Percentiles rank a stretch among this genome's conserved stretches.
These are phyloP conservation scores for Tetrastigma voinierianum DNA, from an alignment of 164 flowering plant genomes.

Conservation along the genomic window DNA sequence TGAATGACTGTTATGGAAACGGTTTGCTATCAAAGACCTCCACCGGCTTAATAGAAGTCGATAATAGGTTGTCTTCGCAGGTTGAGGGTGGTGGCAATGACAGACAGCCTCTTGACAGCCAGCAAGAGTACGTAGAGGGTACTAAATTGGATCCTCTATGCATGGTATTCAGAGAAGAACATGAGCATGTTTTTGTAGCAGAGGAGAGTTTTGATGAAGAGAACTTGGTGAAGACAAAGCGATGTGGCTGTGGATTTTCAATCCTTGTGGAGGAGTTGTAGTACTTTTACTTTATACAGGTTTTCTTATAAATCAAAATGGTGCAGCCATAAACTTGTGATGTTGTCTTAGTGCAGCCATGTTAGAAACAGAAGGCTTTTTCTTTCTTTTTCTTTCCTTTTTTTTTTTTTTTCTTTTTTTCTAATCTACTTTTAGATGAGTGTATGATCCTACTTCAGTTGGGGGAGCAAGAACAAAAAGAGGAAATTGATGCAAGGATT, in stretches of 20 bases:
- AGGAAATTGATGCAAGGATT: too few relatives aligned
- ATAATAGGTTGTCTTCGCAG: slow-evolving; percentile 2
- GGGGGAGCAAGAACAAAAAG: too few relatives aligned
- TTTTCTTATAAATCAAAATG: not conserved
- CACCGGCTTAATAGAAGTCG: slow-evolving; percentile 6
- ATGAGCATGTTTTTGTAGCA: slow-evolving; percentile 68
- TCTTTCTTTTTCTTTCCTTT: too few relatives aligned
- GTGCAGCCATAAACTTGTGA: too few relatives aligned
- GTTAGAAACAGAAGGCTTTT: too few relatives aligned
- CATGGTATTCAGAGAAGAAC: slow-evolving; percentile 29
- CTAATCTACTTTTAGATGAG: too few relatives aligned
- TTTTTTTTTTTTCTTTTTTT: too few relatives aligned
- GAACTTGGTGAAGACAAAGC: slow-evolving; percentile 48
- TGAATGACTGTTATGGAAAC: slow-evolving; percentile 52
- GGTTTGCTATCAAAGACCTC: slow-evolving; percentile 20
- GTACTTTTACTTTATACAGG: slow-evolving; percentile 1
- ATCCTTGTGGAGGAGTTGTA: slow-evolving; percentile 81
- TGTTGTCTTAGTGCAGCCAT: too few relatives aligned
- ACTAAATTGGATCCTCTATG: slow-evolving; percentile 7
- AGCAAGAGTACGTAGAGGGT: slow-evolving; percentile 13
- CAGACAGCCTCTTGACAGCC: slow-evolving; percentile 8
- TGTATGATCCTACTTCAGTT: too few relatives aligned
- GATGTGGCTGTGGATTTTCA: slow-evolving; percentile 85
- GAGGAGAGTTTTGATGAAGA: slow-evolving; percentile 61
- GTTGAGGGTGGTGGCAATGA: slow-evolving; percentile 13